phyloP scores from a whole-genome alignment of 352 stramenopile species.

The Phytophthora fragariaefolia region DNA sequence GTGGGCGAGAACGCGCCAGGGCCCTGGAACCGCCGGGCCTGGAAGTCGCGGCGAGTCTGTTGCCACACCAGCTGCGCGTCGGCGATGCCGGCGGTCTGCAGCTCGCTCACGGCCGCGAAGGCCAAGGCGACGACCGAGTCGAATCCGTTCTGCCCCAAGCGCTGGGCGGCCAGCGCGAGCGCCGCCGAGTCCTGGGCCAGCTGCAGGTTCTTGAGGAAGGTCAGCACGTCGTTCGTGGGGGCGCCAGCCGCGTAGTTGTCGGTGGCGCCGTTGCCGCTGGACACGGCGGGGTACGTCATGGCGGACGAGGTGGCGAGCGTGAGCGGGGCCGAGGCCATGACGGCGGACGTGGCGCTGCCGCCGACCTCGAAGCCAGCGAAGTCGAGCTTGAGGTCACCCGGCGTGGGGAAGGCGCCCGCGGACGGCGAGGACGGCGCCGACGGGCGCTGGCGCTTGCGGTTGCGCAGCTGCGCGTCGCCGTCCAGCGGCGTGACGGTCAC shows the following conservation, averaged over 20 bases:
- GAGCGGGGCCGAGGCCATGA: conserved; percentile 19
- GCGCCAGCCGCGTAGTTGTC: conserved; percentile 19
- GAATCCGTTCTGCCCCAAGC: conserved; percentile 61
- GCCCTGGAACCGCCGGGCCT: conserved; percentile 44
- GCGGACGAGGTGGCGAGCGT: conserved; percentile 17
- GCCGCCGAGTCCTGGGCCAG: conserved; percentile 42
- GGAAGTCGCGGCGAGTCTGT: conserved; percentile 54
- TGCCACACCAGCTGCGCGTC: conserved; percentile 62
- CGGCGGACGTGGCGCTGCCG: conserved; percentile 18
- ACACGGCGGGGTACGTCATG: conserved; percentile 23
- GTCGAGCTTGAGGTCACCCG: conserved; percentile 70
- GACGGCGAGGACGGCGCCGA: conserved; percentile 21
- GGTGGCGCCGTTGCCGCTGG: conserved; percentile 21
- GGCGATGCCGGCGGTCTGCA: conserved; percentile 54
- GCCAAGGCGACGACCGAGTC: conserved; percentile 64
- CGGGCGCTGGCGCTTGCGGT: conserved; percentile 46
- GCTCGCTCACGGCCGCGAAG: conserved; percentile 54
- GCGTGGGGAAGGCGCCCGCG: conserved; percentile 28
- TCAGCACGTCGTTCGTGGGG: conserved; percentile 44
- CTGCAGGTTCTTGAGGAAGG: conserved; percentile 60
- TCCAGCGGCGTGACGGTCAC: conserved; percentile 42
- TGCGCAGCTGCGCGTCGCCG: conserved; percentile 35
- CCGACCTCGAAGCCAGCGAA: conserved; percentile 60
- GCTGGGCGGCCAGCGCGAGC: conserved; percentile 42
- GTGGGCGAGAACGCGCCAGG: conserved; percentile 43